phyloP scores from a whole-genome alignment of 179 eudicot species.

The Actinidia polygama region DNA sequence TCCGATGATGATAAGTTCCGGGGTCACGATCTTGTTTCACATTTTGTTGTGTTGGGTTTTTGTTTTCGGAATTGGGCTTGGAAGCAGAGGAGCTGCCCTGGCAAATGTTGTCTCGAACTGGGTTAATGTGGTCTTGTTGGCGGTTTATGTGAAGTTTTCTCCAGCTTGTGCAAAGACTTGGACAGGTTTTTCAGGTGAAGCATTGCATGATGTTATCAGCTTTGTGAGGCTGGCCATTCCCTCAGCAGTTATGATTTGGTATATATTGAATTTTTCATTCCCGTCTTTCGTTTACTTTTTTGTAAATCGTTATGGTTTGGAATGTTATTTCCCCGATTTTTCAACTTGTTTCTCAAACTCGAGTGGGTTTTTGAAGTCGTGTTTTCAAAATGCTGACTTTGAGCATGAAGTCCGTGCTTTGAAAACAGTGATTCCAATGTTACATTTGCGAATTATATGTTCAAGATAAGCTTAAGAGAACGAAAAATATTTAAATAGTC shows the following conservation, averaged over 20 bases:
- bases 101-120: slow-evolving; percentile 63
- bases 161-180: slow-evolving; percentile 49
- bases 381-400: no score
- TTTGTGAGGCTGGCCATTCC: slow-evolving; percentile 66
- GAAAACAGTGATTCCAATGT: no score
- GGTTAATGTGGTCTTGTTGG: slow-evolving; percentile 59
- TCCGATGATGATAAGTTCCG: slow-evolving; percentile 59
- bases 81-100: slow-evolving; percentile 65
- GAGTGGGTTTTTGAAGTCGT: background rate
- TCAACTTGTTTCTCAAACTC: no score
- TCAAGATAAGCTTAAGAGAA: no score
- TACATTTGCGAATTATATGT: no score
- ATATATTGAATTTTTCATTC: slow-evolving; percentile 27
- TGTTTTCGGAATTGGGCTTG: slow-evolving; percentile 50
- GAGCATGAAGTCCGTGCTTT: no score
- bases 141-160: slow-evolving; percentile 58
- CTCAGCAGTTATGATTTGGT: slow-evolving; percentile 82
- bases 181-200: slow-evolving; percentile 67
- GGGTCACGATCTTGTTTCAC: slow-evolving; percentile 47
- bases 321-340: no score
- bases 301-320: no score
- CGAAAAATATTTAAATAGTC: no score
- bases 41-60: slow-evolving; percentile 54
- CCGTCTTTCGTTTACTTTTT: no score
- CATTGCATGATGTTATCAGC: slow-evolving; percentile 37